Evolutionary conservation across 164 flowering plant species (phyloP).

Genomic region (Taxillus chinensis): DNA sequence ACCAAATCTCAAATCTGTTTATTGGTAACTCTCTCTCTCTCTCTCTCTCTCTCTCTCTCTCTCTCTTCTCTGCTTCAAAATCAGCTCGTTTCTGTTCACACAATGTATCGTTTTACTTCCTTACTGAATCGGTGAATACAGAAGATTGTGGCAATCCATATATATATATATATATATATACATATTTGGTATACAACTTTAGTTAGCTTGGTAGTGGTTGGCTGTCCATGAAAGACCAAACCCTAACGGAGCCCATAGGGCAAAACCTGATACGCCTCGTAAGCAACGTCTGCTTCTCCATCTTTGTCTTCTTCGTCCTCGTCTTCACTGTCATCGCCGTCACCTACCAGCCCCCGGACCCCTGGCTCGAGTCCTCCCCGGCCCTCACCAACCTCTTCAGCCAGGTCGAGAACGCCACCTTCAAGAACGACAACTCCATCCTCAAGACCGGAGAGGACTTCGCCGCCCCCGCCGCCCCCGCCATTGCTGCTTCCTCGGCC

Average conservation of each 20-base stretch:
- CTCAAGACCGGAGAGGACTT: constrained; percentile 85
- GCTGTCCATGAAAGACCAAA: constrained; percentile 43
- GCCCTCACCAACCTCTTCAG: constrained; percentile 69
- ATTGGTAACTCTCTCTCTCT: too few species aligned
- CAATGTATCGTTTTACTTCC: too few species aligned
- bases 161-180: too few species aligned
- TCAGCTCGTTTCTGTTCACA: too few species aligned
- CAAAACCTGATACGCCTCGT: constrained; percentile 68
- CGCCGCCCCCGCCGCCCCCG: constrained; percentile 1
- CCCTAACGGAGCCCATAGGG: constrained; percentile 55
- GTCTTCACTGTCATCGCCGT: constrained; percentile 77
- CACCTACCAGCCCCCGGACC: constrained; percentile 95
- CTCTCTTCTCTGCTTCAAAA: too few species aligned
- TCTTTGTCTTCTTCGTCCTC: constrained; percentile 73
- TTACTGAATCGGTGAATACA: too few species aligned
- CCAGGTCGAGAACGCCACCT: constrained; percentile 61
- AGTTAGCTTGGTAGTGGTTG: too few species aligned
- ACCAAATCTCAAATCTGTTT: too few species aligned
- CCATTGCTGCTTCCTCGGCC: not conserved
- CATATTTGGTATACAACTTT: too few species aligned
- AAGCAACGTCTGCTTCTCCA: constrained; percentile 81
- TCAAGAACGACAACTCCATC: constrained; percentile 55
- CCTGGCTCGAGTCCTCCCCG: constrained; percentile 85
- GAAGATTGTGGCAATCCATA: too few species aligned
- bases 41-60: too few species aligned